These are phyloP conservation scores for Inga laurina DNA, from an alignment of 306 rosid genomes.

Conservation along the genomic window DNA sequence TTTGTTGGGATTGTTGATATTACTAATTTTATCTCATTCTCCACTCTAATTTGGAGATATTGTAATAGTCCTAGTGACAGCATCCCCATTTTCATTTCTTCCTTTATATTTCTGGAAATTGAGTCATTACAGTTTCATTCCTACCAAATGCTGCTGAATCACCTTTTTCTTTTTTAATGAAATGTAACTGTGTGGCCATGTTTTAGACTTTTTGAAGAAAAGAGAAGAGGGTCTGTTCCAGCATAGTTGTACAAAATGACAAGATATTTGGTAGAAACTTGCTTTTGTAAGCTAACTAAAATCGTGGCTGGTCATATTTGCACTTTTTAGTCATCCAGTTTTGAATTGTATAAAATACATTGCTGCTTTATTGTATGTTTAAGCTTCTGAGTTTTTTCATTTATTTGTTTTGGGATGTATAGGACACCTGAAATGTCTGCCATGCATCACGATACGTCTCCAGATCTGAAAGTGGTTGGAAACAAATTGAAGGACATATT, in stretches of 20 bases:
- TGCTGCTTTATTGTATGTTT: conserved; percentile 1
- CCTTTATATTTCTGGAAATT: not conserved
- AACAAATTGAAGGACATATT: conserved; percentile 70
- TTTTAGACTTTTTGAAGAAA: not conserved
- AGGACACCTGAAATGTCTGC: conserved; percentile 96
- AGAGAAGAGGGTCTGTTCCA: not conserved
- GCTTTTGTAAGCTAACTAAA: not conserved
- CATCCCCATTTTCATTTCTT: not conserved
- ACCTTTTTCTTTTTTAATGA: not conserved
- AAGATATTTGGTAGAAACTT: not conserved
- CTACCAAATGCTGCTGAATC: not conserved
- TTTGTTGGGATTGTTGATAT: not conserved
- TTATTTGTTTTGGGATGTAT: conserved; percentile 22
- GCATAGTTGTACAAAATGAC: not conserved
- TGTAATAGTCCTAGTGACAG: not conserved
- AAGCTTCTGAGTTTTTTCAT: conserved; percentile 18
- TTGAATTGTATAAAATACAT: conserved; percentile 22
- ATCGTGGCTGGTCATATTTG: not conserved
- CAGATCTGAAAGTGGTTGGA: conserved; percentile 81
- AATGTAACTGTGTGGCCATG: not conserved
- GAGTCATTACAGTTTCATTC: not conserved
- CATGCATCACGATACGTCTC: conserved; percentile 83
- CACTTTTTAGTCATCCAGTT: conserved; percentile 3
- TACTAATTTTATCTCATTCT: not conserved
- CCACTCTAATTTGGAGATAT: not conserved